Conservation (phyloP, 495 filamentous ascomycete species). For the Penicillium waksmanii region DNA sequence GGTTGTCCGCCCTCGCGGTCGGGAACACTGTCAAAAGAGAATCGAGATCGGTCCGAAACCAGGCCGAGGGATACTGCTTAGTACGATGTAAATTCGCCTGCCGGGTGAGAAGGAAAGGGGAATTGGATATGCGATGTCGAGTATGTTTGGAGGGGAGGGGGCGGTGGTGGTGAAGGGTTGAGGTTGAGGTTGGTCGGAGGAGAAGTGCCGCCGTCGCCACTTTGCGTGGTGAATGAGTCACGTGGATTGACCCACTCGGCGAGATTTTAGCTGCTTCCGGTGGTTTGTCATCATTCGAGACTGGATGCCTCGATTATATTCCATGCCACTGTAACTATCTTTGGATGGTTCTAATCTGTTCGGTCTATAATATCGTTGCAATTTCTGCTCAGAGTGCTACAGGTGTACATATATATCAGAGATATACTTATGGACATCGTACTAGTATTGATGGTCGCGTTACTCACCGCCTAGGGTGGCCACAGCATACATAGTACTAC, state of each 20-base stretch:
- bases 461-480: not conserved
- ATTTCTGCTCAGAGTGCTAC: too few relatives aligned
- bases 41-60: constrained; percentile 1
- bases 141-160: not conserved
- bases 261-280: not conserved
- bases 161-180: not conserved
- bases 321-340: too few relatives aligned
- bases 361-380: too few relatives aligned
- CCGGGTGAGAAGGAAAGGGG: not conserved
- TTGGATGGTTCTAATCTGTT: too few relatives aligned
- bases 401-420: too few relatives aligned
- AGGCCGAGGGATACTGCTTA: not conserved
- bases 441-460: not conserved
- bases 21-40: not conserved
- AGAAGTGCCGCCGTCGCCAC: not conserved
- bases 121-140: not conserved
- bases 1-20: constrained; percentile 6
- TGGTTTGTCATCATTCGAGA: not conserved
- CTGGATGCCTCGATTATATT: too few relatives aligned
- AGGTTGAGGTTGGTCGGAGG: not conserved
- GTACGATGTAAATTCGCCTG: not conserved
- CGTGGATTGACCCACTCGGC: not conserved
- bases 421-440: too few relatives aligned
- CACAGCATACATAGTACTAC: not conserved
- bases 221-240: not conserved